A percentile compares a stretch with the other conserved stretches of the same genome.
These are phyloP conservation scores for Candida rishiriensis DNA, from an alignment of 805 yeast species.

Conservation along the genomic window DNA sequence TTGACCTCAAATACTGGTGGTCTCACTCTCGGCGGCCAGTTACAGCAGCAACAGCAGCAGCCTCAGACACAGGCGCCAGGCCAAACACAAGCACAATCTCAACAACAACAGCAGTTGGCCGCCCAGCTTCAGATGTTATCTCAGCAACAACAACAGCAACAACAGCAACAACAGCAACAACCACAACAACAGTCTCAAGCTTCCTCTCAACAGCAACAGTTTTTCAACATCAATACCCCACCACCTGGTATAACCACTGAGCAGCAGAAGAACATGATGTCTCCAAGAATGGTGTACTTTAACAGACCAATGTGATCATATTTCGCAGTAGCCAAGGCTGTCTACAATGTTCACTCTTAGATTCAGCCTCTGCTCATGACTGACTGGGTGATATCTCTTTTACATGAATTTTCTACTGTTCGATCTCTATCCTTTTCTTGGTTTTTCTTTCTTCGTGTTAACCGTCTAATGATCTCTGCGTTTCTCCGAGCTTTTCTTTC, in stretches of 20 bases:
- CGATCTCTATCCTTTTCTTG: too few relatives aligned
- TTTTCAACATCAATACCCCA: slow-evolving; percentile 10
- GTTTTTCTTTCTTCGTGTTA: too few relatives aligned
- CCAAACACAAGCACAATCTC: neutral
- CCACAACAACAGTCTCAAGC: slow-evolving; percentile 3
- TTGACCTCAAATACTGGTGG: neutral
- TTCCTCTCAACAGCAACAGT: slow-evolving; percentile 5
- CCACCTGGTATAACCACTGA: slow-evolving; percentile 17
- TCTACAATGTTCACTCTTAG: too few relatives aligned
- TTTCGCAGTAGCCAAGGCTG: too few relatives aligned
- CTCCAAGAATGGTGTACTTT: slow-evolving; percentile 23
- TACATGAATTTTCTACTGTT: neutral
- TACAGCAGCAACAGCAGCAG: slow-evolving; percentile 2
- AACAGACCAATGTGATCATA: slow-evolving; percentile 3
- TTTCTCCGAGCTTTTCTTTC: too few relatives aligned
- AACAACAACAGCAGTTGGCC: neutral
- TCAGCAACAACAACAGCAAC: slow-evolving; percentile 9
- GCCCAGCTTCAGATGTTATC: slow-evolving; percentile 2
- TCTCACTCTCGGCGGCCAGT: neutral
- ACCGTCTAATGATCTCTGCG: too few relatives aligned
- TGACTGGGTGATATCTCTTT: neutral
- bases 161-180: slow-evolving; percentile 4
- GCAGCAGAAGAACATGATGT: slow-evolving; percentile 15
- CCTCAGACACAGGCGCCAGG: neutral
- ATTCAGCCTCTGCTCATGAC: neutral